Conservation (phyloP, 495 filamentous ascomycete species). For the Aspergillus conjunctus region DNA sequence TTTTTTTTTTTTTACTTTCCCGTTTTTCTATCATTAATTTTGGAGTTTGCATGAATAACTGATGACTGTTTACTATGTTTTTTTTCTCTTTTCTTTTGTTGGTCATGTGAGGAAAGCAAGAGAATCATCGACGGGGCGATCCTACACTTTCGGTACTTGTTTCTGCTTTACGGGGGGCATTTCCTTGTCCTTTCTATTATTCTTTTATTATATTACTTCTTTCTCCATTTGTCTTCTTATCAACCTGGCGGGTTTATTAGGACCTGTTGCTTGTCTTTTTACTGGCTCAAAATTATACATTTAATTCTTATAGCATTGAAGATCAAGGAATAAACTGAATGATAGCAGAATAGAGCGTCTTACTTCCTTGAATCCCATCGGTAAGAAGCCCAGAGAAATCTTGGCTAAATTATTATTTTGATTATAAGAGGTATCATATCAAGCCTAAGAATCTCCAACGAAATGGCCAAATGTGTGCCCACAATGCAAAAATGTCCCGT, state of each 20-base stretch:
- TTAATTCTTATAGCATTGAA: too few species aligned
- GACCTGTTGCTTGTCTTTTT: too few species aligned
- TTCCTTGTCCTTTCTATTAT: not conserved
- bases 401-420: not conserved
- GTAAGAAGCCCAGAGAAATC: too few species aligned
- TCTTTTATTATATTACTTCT: constrained; percentile 5
- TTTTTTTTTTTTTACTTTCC: not conserved
- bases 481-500: not conserved
- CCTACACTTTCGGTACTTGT: not conserved
- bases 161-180: not conserved
- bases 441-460: not conserved
- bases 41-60: not conserved
- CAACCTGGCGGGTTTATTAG: too few species aligned
- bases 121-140: not conserved
- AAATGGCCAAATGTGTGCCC: not conserved
- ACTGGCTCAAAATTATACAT: too few species aligned
- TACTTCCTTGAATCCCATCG: too few species aligned
- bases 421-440: not conserved
- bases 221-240: constrained; percentile 2
- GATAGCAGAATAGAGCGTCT: too few species aligned
- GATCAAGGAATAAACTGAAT: too few species aligned
- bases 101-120: too few species aligned
- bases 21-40: not conserved
- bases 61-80: not conserved
- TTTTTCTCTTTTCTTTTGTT: not conserved